A percentile compares a stretch with the other conserved stretches of the same genome.
phyloP scores from a whole-genome alignment of 75 land plant genomes.

The Sequoiadendron giganteum region DNA sequence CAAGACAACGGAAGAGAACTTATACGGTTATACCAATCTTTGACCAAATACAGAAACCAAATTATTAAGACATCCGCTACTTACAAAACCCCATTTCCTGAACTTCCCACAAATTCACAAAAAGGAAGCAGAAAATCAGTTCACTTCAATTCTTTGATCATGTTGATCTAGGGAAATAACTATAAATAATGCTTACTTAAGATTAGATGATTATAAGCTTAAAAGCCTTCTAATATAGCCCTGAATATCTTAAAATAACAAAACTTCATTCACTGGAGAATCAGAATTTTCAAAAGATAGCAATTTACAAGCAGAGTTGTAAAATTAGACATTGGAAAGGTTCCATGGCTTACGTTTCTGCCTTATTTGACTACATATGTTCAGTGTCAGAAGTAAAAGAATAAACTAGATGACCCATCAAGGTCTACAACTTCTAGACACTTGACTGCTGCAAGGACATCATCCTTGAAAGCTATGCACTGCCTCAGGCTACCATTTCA shows the following conservation, averaged over 20 bases:
- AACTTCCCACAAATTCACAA: neutral
- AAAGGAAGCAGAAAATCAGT: neutral
- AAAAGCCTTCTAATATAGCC: neutral
- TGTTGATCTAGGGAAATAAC: neutral
- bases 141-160: neutral
- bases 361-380: conserved; percentile 8
- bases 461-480: neutral
- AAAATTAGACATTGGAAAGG: neutral
- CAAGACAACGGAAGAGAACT: neutral
- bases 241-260: neutral
- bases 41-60: neutral
- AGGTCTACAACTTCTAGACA: conserved; percentile 4
- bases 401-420: conserved; percentile 9
- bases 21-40: neutral
- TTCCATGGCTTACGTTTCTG: conserved; percentile 1
- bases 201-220: neutral
- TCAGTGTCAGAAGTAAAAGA: conserved; percentile 2
- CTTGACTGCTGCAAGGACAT: neutral
- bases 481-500: neutral
- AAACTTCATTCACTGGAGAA: neutral
- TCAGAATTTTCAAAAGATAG: neutral
- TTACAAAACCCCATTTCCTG: neutral
- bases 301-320: neutral
- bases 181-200: neutral
- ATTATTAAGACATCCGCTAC: neutral